phyloP scores from a whole-genome alignment of 257 asterid genomes.

The Plectranthus barbatus region DNA sequence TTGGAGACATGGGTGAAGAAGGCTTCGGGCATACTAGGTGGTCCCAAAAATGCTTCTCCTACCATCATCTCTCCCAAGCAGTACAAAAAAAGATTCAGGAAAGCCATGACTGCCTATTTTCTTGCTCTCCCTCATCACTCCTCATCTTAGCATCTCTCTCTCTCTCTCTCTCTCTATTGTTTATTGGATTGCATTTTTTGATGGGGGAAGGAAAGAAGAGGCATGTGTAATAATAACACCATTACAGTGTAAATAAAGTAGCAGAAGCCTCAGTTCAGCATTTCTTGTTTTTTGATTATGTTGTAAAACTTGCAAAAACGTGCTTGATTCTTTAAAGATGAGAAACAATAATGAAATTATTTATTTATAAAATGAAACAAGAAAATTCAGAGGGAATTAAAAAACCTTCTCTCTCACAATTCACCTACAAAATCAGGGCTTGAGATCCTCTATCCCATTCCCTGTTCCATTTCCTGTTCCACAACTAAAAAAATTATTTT shows the following conservation, averaged over 20 bases:
- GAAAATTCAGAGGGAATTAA: not conserved
- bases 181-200: not conserved
- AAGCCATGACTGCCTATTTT: slow-evolving; percentile 87
- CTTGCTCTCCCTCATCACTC: slow-evolving; percentile 89
- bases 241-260: slow-evolving; percentile 3
- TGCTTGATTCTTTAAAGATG: not conserved
- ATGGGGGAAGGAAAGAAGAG: not conserved
- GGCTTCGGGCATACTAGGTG: slow-evolving; percentile 88
- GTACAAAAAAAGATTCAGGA: slow-evolving; percentile 92
- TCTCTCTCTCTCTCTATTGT: not conserved
- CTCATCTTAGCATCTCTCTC: slow-evolving; percentile 31
- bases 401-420: slow-evolving; percentile 34
- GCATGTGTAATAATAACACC: too few species aligned
- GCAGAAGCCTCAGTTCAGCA: not conserved
- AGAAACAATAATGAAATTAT: not conserved
- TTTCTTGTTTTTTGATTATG: not conserved
- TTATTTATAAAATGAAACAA: not conserved
- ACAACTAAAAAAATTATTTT: too few species aligned
- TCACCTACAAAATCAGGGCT: too few species aligned
- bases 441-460: too few species aligned
- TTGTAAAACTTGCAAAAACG: not conserved
- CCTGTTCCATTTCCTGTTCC: too few species aligned
- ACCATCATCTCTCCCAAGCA: slow-evolving; percentile 79
- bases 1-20: slow-evolving; percentile 87
- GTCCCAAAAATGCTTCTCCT: slow-evolving; percentile 86